Base-by-base conservation (phyloP, 1,284 basidiomycete species). In the Fomitopsis palustris region DNA sequence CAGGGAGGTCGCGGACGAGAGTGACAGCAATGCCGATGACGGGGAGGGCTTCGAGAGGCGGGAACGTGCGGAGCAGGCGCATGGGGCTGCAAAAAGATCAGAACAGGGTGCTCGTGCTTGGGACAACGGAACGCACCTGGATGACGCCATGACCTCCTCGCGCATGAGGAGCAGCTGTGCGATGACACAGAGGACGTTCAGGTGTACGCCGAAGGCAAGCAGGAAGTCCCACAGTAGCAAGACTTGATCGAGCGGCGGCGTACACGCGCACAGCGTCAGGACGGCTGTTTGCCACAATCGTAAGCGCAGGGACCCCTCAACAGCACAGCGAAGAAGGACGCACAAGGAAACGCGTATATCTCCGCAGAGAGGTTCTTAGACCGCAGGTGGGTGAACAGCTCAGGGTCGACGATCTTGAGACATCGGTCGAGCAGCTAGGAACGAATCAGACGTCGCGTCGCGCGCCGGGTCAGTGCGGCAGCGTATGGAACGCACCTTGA, bases 181-280 rank as follows among this genome's bases (percentile, higher is more conserved):
- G 59, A 98, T 96, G 8, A 98, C 94, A 71, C 95, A 98, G 16
- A 98, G 81, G 10, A 99, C 89, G 70, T 98, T 98, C 27, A 98
- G 80, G 70, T 98, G 96, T 7, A 96, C 92, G 14, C 96, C 96
- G 69, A 96, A 98, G 1, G 96, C 94, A 31, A 98, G 83, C 14
- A 99, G 82, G 72, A 98, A 99, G 74, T 99, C 96, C 96, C 96
- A 99, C 53, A 99, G 78, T 66, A 90, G 88, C 17, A 98, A 80
- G 12, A 98, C 95, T 77, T 98, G 91, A 68, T 95, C 91, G 1
- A 99, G 80, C 0, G 96, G 96, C 2, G 96, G 96, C 16, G 96
- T 98, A 69, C 96, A 97, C 10, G 96, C 96, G 72, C 95, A 98
- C 29, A 98, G 77, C 0, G 96, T 99, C 62, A 99, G 81, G 25